Percentiles rank a stretch among this genome's conserved stretches.
phyloP scores from a whole-genome alignment of 1,284 basidiomycete species.

The Cystobasidium sp. region DNA sequence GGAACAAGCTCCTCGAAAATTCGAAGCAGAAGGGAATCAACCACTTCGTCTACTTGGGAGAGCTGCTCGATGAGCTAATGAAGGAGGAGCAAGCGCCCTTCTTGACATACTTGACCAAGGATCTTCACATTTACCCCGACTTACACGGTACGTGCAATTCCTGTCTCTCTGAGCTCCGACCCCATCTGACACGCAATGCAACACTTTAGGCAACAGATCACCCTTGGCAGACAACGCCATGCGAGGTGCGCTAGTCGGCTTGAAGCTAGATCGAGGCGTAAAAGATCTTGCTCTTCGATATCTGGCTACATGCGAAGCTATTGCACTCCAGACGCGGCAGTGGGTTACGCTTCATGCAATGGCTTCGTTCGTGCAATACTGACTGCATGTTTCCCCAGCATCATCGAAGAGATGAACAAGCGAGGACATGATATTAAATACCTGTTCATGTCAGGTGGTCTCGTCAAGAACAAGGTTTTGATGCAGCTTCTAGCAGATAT shows the following conservation, averaged over 20 bases:
- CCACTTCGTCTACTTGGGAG: conserved; percentile 68
- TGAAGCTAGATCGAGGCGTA: conserved; percentile 78
- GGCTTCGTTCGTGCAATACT: neutral
- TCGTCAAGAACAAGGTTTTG: conserved; percentile 79
- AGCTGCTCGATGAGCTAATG: conserved; percentile 72
- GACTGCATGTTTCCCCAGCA: conserved; percentile 65
- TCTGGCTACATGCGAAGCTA: conserved; percentile 88
- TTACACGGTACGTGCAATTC: conserved; percentile 61
- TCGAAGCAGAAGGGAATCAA: conserved; percentile 60
- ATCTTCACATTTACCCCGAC: conserved; percentile 93
- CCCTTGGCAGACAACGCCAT: conserved; percentile 92
- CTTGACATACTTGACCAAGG: conserved; percentile 76
- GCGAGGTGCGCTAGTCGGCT: conserved; percentile 87
- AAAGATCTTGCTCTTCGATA: conserved; percentile 87
- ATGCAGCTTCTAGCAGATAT: conserved; percentile 89
- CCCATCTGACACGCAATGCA: too few species aligned
- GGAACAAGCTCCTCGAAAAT: conserved; percentile 67
- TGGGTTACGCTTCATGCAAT: neutral
- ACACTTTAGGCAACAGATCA: conserved; percentile 78
- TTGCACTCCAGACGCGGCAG: conserved; percentile 62
- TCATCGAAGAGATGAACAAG: conserved; percentile 86
- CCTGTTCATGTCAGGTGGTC: conserved; percentile 89
- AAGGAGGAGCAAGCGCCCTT: conserved; percentile 59
- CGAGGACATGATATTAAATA: conserved; percentile 81
- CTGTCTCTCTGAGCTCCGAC: neutral